phyloP scores from a whole-genome alignment of 129 eudicot species.

The Mikania micrantha region DNA sequence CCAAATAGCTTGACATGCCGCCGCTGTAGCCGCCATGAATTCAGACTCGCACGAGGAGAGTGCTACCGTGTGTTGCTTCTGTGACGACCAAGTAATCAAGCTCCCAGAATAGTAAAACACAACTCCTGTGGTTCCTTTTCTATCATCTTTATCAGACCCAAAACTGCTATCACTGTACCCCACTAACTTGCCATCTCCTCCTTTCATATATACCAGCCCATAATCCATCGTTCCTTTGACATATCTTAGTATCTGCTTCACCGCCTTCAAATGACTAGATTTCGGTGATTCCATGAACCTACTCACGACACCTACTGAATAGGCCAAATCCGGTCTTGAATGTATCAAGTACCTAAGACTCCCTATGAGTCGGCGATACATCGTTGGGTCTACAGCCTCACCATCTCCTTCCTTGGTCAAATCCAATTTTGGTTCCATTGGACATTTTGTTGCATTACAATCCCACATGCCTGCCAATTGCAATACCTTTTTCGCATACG shows the following conservation, averaged over 20 bases:
- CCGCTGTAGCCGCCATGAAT: too few relatives aligned
- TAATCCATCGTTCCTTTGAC: not conserved
- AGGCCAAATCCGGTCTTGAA: not conserved
- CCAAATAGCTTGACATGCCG: too few relatives aligned
- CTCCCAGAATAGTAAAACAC: not conserved
- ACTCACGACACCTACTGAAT: not conserved
- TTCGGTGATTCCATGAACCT: not conserved
- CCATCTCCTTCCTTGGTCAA: not conserved
- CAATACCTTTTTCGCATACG: not conserved
- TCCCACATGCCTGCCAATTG: not conserved
- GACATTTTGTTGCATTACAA: not conserved
- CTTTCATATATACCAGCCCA: not conserved
- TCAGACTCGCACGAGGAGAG: not conserved
- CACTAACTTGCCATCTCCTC: not conserved
- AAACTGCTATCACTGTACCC: not conserved
- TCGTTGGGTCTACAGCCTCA: not conserved
- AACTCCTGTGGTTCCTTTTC: not conserved
- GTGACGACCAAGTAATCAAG: not conserved
- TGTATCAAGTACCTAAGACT: not conserved
- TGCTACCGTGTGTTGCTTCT: not conserved
- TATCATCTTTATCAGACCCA: not conserved
- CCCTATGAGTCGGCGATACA: not conserved
- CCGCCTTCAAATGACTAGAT: not conserved
- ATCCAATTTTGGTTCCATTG: not conserved
- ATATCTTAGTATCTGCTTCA: not conserved